Evolutionary conservation across 2,329 filamentous ascomycete genomes (phyloP), one percentile per base, ranked within the genome.

Genomic region (Mycosphaerella sp.): DNA sequence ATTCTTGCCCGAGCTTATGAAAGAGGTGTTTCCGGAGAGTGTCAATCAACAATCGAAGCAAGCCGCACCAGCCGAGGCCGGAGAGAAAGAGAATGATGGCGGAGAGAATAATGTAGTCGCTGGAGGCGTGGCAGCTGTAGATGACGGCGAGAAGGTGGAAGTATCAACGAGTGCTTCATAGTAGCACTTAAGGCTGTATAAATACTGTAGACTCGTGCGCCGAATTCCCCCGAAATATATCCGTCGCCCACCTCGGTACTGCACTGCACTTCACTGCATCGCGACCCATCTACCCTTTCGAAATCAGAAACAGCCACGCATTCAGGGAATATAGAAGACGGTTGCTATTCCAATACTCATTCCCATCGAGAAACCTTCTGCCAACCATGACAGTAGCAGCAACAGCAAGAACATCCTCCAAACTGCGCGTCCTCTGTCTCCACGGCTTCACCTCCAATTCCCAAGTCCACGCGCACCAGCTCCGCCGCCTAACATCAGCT

Each of bases 1-100:
- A 13, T 83, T 84, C 64, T 66, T 84, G 56, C 81, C 81, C 0
- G 72, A 75, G 35, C 67, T 85, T 34, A 79, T 83, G 64, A 63
- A 66, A 8, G 80, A 83, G 61, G 67, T 83, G 28, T 83, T 83
- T 64, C 80, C 79, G 0, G 70, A 75, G 44, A 66, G 71, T 54
- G 28, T 35, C 13, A 30, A 50, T 7, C 30, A 40, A 18, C 39
- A 16, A 2, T 14, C 41, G 18, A 43, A 34, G 41, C 35, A 43
- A 14, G 32, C 14, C n/a, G 32, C 32, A 16, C 21, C 35, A n/a
- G 48, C 12, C 8, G 41, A 17, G 41, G 10, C 28, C 7, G n/a
- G 12, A 4, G 18, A 37, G 18, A 18, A 49, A 13, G 28, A 12
- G 40, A 12, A 10, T n/a, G 46, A 39, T 6, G 44, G 28, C 16